These are phyloP conservation scores for Heliosperma pusillum DNA, from an alignment of 148 eudicot species.

Conservation along the genomic window DNA sequence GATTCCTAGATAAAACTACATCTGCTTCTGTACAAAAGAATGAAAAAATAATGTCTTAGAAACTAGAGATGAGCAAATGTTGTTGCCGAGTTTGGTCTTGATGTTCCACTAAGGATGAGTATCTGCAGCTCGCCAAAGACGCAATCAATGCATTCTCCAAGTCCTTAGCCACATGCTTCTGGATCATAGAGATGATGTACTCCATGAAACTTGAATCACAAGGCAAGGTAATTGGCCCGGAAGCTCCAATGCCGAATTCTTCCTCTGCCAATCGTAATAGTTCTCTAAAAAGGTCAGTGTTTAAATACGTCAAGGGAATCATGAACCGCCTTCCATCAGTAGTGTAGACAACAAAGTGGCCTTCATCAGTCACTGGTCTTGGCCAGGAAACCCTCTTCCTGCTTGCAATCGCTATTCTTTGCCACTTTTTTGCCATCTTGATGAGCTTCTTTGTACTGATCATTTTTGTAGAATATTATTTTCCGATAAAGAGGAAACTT, in stretches of 20 bases:
- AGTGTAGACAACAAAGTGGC: slow-evolving; percentile 21
- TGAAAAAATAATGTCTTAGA: background rate
- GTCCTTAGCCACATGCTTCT: slow-evolving; percentile 13
- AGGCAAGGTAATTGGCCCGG: slow-evolving; percentile 17
- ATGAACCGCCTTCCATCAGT: slow-evolving; percentile 17
- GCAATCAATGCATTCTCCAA: slow-evolving; percentile 18
- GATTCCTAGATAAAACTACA: background rate
- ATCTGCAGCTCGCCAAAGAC: slow-evolving; percentile 12
- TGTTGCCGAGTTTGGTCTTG: slow-evolving; percentile 9
- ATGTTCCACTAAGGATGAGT: slow-evolving; percentile 9
- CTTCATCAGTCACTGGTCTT: background rate
- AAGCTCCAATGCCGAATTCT: background rate
- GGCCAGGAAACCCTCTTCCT: slow-evolving; percentile 19
- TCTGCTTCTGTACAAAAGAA: background rate
- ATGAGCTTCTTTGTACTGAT: slow-evolving; percentile 27
- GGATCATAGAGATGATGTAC: slow-evolving; percentile 15
- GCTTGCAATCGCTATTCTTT: slow-evolving; percentile 21
- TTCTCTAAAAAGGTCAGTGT: slow-evolving; percentile 8
- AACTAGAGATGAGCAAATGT: slow-evolving; percentile 9
- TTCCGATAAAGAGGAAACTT: too few relatives aligned
- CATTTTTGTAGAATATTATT: slow-evolving; percentile 10
- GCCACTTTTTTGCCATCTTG: slow-evolving; percentile 29
- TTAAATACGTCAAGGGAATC: slow-evolving; percentile 15
- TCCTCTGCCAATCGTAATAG: slow-evolving; percentile 18
- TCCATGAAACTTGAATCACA: slow-evolving; percentile 15